Percentiles rank a stretch among this genome's conserved stretches.
Conservation (phyloP, 2,329 filamentous ascomycete species). For the Phyllosticta ampelicida region DNA sequence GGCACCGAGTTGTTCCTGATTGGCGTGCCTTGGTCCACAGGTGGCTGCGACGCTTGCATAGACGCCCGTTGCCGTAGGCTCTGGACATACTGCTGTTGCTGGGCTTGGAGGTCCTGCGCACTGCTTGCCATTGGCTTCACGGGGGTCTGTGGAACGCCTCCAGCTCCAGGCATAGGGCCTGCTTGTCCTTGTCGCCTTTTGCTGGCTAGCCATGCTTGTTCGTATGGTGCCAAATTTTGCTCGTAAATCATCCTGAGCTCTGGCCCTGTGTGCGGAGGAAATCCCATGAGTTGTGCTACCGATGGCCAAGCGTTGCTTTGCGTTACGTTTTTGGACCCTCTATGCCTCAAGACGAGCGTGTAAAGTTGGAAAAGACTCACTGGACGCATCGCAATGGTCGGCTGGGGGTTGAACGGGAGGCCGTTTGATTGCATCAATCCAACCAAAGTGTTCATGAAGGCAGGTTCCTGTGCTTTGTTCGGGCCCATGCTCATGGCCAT, state of each 20-base stretch:
- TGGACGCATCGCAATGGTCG: constrained; percentile 60
- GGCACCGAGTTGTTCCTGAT: constrained; percentile 10
- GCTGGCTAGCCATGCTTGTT: constrained; percentile 53
- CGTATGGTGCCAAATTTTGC: constrained; percentile 64
- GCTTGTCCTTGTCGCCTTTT: constrained; percentile 33
- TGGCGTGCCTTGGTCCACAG: constrained; percentile 5
- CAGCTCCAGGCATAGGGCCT: constrained; percentile 28
- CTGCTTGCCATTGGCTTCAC: constrained; percentile 22
- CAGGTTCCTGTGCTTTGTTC: constrained; percentile 8
- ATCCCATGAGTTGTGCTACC: constrained; percentile 47
- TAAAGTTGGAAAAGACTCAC: constrained; percentile 72
- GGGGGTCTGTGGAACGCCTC: constrained; percentile 21
- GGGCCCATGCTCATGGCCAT: constrained; percentile 5
- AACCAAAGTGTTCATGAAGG: constrained; percentile 57
- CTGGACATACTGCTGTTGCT: constrained; percentile 22
- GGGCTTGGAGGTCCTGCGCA: constrained; percentile 38
- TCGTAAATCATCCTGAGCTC: constrained; percentile 66
- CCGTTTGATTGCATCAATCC: constrained; percentile 67
- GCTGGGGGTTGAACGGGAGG: constrained; percentile 63
- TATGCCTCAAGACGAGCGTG: constrained; percentile 61
- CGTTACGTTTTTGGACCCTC: constrained; percentile 65
- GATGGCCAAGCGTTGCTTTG: constrained; percentile 61
- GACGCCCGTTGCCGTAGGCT: constrained; percentile 5
- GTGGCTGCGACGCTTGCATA: constrained; percentile 7
- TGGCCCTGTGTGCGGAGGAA: constrained; percentile 44